Evolutionary conservation across 179 eudicot species (phyloP).

Genomic region (Corrigiola litoralis): DNA sequence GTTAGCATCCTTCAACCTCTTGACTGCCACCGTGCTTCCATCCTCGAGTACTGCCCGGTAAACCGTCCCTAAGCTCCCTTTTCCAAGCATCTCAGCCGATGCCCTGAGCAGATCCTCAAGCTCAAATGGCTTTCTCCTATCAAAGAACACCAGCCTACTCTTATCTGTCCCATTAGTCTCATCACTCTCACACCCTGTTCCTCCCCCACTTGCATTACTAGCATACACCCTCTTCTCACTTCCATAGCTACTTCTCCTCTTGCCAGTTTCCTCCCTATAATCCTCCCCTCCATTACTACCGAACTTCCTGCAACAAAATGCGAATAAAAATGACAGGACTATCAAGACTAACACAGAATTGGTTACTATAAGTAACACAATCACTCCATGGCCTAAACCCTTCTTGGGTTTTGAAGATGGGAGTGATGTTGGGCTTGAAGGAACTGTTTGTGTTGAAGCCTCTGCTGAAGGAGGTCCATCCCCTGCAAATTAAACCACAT

Average conservation of each 20-base stretch:
- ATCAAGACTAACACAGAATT: constrained; percentile 43
- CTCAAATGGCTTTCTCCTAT: constrained; percentile 71
- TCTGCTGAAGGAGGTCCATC: constrained; percentile 28
- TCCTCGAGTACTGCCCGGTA: constrained; percentile 81
- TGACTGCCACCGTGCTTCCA: constrained; percentile 81
- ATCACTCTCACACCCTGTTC: constrained; percentile 46
- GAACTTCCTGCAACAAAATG: constrained; percentile 46
- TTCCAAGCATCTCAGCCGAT: constrained; percentile 96
- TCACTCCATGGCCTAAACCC: constrained; percentile 43
- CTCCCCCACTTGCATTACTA: constrained; percentile 31
- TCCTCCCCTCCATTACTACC: constrained; percentile 25
- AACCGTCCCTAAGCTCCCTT: constrained; percentile 91
- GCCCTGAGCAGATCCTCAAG: constrained; percentile 85
- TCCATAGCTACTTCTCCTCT: constrained; percentile 52
- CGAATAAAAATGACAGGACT: constrained; percentile 35
- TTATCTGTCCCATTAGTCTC: constrained; percentile 52
- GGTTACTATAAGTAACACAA: constrained; percentile 42
- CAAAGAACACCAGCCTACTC: constrained; percentile 75
- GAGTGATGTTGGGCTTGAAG: constrained; percentile 59
- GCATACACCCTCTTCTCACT: constrained; percentile 66
- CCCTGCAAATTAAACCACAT: background rate
- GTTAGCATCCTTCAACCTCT: constrained; percentile 88
- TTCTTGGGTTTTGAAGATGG: constrained; percentile 33
- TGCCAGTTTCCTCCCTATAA: constrained; percentile 37
- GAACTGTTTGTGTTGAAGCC: constrained; percentile 44